Evolutionary conservation across 2,329 filamentous ascomycete genomes (phyloP).

Genomic region (Alternaria rosae): DNA sequence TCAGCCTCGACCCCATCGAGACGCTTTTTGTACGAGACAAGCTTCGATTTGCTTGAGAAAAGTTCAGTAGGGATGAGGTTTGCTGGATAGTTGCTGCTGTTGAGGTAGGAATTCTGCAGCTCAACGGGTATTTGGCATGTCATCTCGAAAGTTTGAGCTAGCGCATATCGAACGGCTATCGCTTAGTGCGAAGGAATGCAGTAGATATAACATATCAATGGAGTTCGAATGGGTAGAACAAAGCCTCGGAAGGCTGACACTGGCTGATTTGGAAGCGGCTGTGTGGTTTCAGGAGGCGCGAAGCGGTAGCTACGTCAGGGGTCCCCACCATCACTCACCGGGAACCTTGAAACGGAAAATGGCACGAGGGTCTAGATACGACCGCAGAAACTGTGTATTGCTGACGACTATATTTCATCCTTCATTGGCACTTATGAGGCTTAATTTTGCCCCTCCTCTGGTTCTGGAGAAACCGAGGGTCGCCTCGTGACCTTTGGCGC

Average conservation of each 20-base stretch:
- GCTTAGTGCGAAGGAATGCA: not conserved
- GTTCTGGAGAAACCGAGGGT: constrained; percentile 9
- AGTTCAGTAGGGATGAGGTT: constrained; percentile 18
- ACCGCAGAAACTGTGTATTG: too few species aligned
- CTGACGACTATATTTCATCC: not conserved
- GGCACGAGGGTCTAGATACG: too few species aligned
- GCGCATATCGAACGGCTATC: not conserved
- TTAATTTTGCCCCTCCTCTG: not conserved
- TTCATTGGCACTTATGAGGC: not conserved
- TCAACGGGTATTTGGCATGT: constrained; percentile 4
- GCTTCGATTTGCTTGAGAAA: constrained; percentile 17
- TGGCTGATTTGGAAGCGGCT: constrained; percentile 8
- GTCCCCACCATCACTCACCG: not conserved
- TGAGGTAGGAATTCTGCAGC: constrained; percentile 15
- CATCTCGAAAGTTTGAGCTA: not conserved
- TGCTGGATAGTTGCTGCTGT: constrained; percentile 17
- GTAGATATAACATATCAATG: not conserved
- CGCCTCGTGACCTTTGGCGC: constrained; percentile 1
- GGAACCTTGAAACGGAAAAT: not conserved
- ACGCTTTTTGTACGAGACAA: constrained; percentile 18
- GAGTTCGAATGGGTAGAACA: not conserved
- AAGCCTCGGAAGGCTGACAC: not conserved
- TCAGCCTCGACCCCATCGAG: constrained; percentile 16
- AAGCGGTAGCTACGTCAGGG: not conserved
- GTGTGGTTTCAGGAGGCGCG: not conserved